These are phyloP conservation scores for Westerdykella aurantiaca DNA, from an alignment of 2,329 filamentous ascomycete species.

Conservation along the genomic window DNA sequence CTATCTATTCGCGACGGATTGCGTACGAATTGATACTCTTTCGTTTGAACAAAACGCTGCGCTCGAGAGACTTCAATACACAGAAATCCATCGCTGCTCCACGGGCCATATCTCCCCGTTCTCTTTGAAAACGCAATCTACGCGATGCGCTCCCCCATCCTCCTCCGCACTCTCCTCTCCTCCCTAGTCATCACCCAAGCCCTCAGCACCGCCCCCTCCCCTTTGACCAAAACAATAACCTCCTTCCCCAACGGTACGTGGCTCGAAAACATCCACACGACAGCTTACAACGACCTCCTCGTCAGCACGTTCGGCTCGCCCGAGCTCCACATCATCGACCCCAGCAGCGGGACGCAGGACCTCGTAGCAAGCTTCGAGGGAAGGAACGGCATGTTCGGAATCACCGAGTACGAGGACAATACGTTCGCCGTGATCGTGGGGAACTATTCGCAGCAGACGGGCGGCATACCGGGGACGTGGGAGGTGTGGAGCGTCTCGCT, in stretches of 20 bases:
- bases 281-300: constrained; percentile 34
- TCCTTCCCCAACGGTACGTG: constrained; percentile 24
- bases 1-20: too few species aligned
- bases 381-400: constrained; percentile 27
- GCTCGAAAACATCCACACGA: constrained; percentile 37
- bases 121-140: too few species aligned
- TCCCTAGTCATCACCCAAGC: too few species aligned
- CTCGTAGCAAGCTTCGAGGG: constrained; percentile 24
- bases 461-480: constrained; percentile 5
- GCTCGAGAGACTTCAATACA: too few species aligned
- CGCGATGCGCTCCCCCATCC: too few species aligned
- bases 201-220: too few species aligned
- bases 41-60: too few species aligned
- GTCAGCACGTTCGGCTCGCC: constrained; percentile 27
- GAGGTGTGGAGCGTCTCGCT: constrained; percentile 18
- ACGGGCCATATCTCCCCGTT: too few species aligned
- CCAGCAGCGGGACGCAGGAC: constrained; percentile 8
- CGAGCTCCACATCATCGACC: constrained; percentile 33
- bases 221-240: constrained; percentile 8
- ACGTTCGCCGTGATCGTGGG: constrained; percentile 32
- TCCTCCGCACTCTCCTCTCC: too few species aligned
- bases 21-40: too few species aligned
- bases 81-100: too few species aligned
- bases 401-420: constrained; percentile 26
- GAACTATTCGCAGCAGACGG: constrained; percentile 3